Conservation (phyloP, 441 rosid genomes). For the Eruca vesicaria region DNA sequence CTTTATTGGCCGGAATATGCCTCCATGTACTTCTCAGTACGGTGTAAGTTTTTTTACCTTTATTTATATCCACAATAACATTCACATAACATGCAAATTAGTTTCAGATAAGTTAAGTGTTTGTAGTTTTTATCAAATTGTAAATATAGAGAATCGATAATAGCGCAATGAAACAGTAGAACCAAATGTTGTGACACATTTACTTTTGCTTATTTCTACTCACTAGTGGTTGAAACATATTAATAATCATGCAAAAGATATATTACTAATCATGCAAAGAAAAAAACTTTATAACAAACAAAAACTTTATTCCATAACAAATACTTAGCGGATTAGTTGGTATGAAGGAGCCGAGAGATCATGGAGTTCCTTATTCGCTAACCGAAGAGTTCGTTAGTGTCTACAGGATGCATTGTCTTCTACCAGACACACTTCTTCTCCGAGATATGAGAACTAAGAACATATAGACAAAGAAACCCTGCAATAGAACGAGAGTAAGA, state of each 20-base stretch:
- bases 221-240: constrained; percentile 2
- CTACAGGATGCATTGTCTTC: constrained; percentile 64
- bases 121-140: neutral
- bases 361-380: constrained; percentile 65
- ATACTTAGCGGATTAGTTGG: constrained; percentile 65
- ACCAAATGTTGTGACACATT: neutral
- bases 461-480: constrained; percentile 44
- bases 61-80: neutral
- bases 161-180: neutral
- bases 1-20: constrained; percentile 64
- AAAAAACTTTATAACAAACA: constrained; percentile 60
- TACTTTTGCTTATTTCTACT: neutral
- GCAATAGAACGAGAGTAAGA: constrained; percentile 42
- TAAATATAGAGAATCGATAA: neutral
- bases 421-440: constrained; percentile 53
- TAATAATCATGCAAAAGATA: too few species aligned
- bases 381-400: constrained; percentile 69
- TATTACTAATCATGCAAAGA: too few species aligned
- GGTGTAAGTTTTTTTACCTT: constrained; percentile 32
- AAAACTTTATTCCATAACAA: too few species aligned
- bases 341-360: constrained; percentile 57
- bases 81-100: neutral
- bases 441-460: constrained; percentile 42
- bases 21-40: constrained; percentile 45
- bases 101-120: neutral